Percentiles rank a stretch among this genome's conserved stretches.
Evolutionary conservation across 768 basidiomycete species (phyloP).

Genomic region (Gautieria morchelliformis): DNA sequence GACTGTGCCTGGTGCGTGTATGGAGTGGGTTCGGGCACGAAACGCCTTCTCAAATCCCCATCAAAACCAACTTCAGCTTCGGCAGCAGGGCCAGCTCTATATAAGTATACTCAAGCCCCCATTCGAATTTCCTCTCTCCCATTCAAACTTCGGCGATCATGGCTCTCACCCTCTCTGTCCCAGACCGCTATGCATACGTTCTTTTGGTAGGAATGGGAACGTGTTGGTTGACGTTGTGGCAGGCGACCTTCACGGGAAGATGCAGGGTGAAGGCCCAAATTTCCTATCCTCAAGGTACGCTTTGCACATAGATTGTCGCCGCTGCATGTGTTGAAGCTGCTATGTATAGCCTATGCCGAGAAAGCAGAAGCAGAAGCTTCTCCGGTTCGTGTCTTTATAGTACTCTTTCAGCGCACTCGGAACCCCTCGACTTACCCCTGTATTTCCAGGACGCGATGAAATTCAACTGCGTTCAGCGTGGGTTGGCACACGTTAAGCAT

Average conservation of each 20-base stretch:
- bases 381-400: slow-evolving; percentile 29
- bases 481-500: slow-evolving; percentile 15
- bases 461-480: slow-evolving; percentile 71
- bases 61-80: too few relatives aligned
- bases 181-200: slow-evolving; percentile 44
- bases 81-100: too few relatives aligned
- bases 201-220: slow-evolving; percentile 45
- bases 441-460: slow-evolving; percentile 30
- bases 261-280: slow-evolving; percentile 47
- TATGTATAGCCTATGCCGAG: slow-evolving; percentile 56
- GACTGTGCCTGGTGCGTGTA: too few relatives aligned
- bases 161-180: not conserved
- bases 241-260: slow-evolving; percentile 30
- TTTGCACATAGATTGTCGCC: too few relatives aligned
- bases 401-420: too few relatives aligned
- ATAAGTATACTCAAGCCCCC: too few relatives aligned
- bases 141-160: too few relatives aligned
- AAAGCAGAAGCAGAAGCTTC: slow-evolving; percentile 45
- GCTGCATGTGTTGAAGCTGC: not conserved
- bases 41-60: too few relatives aligned
- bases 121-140: too few relatives aligned
- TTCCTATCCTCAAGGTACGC: slow-evolving; percentile 56
- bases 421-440: not conserved
- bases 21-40: too few relatives aligned
- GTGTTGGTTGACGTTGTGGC: slow-evolving; percentile 40